phyloP scores from a whole-genome alignment of 228 moss, liverwort and hornwort species.

The Sphagnum magellanicum region DNA sequence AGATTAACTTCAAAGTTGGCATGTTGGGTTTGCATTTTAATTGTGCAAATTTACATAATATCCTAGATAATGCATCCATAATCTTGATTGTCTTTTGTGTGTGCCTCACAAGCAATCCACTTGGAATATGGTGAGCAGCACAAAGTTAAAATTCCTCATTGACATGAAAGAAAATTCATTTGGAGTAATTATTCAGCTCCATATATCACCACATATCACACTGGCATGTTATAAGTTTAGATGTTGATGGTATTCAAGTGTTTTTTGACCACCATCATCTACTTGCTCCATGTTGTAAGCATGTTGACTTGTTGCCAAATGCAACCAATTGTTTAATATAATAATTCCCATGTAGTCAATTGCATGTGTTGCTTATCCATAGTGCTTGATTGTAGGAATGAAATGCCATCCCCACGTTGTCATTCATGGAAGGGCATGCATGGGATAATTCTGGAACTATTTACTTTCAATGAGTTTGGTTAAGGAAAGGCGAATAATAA shows the following conservation, averaged over 20 bases:
- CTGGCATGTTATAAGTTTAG: slow-evolving; percentile 11
- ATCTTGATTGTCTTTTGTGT: neutral
- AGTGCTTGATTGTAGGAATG: too few relatives aligned
- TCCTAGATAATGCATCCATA: neutral
- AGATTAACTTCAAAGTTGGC: neutral
- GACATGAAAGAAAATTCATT: slow-evolving; percentile 75
- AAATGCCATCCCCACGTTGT: neutral
- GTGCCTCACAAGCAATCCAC: slow-evolving; percentile 47
- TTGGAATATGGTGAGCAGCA: slow-evolving; percentile 38
- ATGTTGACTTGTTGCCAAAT: neutral
- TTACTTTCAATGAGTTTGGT: slow-evolving; percentile 67
- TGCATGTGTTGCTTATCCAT: too few relatives aligned
- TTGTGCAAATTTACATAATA: neutral
- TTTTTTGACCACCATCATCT: too few relatives aligned
- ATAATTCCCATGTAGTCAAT: neutral
- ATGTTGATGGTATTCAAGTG: too few relatives aligned
- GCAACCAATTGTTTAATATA: neutral
- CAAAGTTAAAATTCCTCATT: slow-evolving; percentile 38
- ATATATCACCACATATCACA: slow-evolving; percentile 78
- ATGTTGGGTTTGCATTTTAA: neutral
- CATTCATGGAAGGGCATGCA: slow-evolving; percentile 30
- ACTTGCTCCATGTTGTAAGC: neutral
- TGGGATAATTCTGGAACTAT: slow-evolving; percentile 68
- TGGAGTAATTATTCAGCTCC: slow-evolving; percentile 71
- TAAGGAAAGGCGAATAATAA: slow-evolving; percentile 62